These are phyloP conservation scores for Penicillium diatomitis DNA, from an alignment of 495 filamentous ascomycete genomes.

Conservation along the genomic window DNA sequence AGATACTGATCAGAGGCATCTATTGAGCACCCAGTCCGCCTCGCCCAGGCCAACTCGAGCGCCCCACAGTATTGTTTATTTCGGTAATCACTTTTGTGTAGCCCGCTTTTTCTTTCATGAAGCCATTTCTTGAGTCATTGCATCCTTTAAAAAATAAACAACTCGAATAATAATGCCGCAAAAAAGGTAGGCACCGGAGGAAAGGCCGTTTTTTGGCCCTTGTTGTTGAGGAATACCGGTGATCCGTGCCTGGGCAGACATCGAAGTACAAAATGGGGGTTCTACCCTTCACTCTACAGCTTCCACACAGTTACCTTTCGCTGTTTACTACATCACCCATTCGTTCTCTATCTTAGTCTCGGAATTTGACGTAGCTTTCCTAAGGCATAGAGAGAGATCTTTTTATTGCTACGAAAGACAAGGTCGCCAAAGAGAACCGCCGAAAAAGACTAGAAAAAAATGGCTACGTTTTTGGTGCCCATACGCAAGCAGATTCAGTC, in stretches of 20 bases:
- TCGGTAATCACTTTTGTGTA: conserved; percentile 1
- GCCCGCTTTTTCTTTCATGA: not conserved
- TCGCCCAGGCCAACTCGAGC: not conserved
- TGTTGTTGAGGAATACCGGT: not conserved
- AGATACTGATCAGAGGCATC: conserved; percentile 1
- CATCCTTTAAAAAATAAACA: not conserved
- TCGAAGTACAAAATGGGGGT: not conserved
- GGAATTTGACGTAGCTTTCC: not conserved
- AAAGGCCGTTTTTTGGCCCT: not conserved
- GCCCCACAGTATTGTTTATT: conserved; percentile 1
- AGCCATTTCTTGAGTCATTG: conserved; percentile 1
- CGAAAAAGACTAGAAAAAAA: too few species aligned
- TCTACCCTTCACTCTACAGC: not conserved
- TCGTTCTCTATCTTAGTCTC: not conserved
- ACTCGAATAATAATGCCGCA: not conserved
- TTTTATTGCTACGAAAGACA: not conserved
- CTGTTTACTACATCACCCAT: not conserved
- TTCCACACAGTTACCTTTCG: not conserved
- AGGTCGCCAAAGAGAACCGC: too few species aligned
- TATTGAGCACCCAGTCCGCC: conserved; percentile 1
- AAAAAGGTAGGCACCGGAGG: not conserved
- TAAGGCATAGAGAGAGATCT: not conserved
- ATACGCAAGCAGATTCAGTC: too few species aligned
- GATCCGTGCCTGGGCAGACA: not conserved
- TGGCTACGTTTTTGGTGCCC: too few species aligned